Conservation (phyloP, 257 asterid genomes). For the Ballota nigra region DNA sequence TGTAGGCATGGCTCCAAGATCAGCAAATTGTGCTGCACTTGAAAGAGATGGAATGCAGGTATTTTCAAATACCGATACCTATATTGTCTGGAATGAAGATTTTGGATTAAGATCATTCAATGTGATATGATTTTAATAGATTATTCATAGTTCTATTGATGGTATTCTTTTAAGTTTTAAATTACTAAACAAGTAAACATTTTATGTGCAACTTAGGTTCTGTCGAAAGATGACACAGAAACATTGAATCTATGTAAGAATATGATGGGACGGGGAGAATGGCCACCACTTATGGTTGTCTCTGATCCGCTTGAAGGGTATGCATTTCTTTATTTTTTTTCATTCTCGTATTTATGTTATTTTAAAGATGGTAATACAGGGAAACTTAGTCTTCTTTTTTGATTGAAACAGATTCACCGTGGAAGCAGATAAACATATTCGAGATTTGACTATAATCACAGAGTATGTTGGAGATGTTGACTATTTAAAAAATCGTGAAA, state of each 20-base stretch:
- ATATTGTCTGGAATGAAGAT: neutral
- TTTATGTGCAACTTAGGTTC: conserved; percentile 34
- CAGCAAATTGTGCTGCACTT: conserved; percentile 60
- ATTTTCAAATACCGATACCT: neutral
- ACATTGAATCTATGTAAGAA: conserved; percentile 67
- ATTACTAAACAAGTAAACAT: too few species aligned
- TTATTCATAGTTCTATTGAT: neutral
- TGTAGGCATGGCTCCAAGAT: conserved; percentile 74
- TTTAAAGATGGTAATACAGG: neutral
- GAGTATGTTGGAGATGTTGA: conserved; percentile 97
- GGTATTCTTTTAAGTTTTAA: neutral
- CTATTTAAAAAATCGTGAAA: conserved; percentile 60
- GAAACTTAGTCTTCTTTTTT: conserved; percentile 11
- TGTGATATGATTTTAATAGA: neutral
- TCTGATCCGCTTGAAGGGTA: conserved; percentile 87
- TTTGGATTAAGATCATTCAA: neutral
- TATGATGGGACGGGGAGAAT: conserved; percentile 91
- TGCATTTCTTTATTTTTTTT: neutral
- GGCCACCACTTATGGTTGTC: conserved; percentile 89
- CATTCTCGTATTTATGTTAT: neutral
- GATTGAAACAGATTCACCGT: conserved; percentile 67
- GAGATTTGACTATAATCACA: conserved; percentile 83
- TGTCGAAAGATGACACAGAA: conserved; percentile 67
- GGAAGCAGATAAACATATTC: conserved; percentile 74
- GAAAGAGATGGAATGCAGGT: conserved; percentile 97